These are phyloP conservation scores for Fusarium lateritium DNA, from an alignment of 2,329 filamentous ascomycete genomes.

Conservation along the genomic window DNA sequence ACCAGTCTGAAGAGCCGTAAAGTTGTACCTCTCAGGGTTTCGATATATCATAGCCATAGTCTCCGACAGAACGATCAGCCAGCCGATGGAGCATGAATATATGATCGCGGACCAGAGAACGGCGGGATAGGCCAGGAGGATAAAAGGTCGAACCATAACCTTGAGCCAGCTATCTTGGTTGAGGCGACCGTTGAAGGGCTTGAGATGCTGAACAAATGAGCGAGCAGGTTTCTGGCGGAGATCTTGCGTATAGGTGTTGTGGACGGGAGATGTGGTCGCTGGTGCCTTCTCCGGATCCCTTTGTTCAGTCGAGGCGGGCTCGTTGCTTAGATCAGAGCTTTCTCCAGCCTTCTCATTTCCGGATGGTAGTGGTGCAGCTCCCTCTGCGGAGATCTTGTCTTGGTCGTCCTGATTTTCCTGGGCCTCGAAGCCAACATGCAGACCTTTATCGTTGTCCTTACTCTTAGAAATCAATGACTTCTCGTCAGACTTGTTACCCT, in stretches of 20 bases:
- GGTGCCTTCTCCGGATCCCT: constrained; percentile 60
- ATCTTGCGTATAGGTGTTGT: constrained; percentile 75
- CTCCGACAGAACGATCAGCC: constrained; percentile 95
- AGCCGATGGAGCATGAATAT: constrained; percentile 90
- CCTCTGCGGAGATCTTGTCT: not conserved
- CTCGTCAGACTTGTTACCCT: not conserved
- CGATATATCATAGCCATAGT: constrained; percentile 85
- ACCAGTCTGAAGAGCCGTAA: constrained; percentile 83
- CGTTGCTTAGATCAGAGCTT: constrained; percentile 2
- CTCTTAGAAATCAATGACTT: not conserved
- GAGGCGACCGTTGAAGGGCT: constrained; percentile 82
- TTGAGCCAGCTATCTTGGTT: constrained; percentile 84
- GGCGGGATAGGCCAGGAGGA: constrained; percentile 87
- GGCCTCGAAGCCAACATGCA: not conserved
- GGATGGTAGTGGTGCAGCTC: not conserved
- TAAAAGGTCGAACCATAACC: constrained; percentile 83
- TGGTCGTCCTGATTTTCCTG: not conserved
- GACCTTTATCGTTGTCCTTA: not conserved
- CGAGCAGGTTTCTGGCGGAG: constrained; percentile 77
- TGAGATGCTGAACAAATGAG: constrained; percentile 81
- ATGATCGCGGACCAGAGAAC: constrained; percentile 89
- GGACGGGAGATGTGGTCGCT: constrained; percentile 54
- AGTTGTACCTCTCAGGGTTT: constrained; percentile 78
- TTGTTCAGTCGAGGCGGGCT: constrained; percentile 33
- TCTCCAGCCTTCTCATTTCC: not conserved